Evolutionary conservation across 139 green algal species (phyloP), one percentile per base, ranked within the genome.

Genomic region (Chlorella sp.): DNA sequence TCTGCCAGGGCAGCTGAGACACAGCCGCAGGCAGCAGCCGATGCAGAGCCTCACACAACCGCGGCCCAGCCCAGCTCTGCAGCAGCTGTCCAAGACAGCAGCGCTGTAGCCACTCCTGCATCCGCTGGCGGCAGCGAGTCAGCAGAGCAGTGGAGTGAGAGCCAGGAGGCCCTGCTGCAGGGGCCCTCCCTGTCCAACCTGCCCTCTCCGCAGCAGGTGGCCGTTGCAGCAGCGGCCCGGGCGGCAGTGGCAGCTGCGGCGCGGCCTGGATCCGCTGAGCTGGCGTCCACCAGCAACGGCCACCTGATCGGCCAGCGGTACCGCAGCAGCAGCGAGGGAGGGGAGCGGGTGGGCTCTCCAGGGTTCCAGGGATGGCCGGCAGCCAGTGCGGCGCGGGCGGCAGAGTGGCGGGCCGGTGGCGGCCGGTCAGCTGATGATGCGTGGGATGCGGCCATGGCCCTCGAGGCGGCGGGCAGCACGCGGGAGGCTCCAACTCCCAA

Each of bases 291-390:
- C 60, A n/a, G 60, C 38, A 63, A 83, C 51, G 60, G 62, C 23
- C 76, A 83, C 60, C 60, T 72, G 15, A 60, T 72, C 39, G 44
- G 76, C 76, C 60, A 28, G 26, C 76, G 76, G 18, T 39, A 41
- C 26, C 32, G 62, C 57, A 36, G 21, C 34, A 25, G 41, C 64
- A 32, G 30, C 12, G 44, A 38, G 28, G 63, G 4, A 34, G 28
- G 63, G 28, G 28, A 69, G 63, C 28, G 63, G 18, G 68, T 44
- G 21, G 34, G 32, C 16, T 74, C 68, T 7, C 68, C 68, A 30
- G 51, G 32, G 17, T 21, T 47, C 11, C 36, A 34, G 41, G 16
- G 23, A 39, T 63, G 26, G 41, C 23, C 28, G 26, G 5, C 25
- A 3, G 71, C 39, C 44, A 55, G 44, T 4, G 51, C 47, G 30